Conservation (phyloP, 768 basidiomycete species). For the Suillus hirtellus region DNA sequence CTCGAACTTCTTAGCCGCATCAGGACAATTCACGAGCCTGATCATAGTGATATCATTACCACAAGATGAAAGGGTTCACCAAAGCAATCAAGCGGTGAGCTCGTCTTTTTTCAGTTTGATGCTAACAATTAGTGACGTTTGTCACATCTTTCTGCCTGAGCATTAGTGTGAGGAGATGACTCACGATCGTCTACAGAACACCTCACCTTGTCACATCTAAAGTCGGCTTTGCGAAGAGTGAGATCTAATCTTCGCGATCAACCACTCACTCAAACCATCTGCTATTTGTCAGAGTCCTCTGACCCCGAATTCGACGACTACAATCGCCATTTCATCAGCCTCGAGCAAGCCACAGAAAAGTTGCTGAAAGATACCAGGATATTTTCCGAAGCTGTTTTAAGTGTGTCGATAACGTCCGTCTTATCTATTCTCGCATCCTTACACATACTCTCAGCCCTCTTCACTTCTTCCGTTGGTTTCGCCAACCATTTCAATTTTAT, state of each 20-base stretch:
- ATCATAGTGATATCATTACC: neutral
- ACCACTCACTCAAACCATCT: slow-evolving; percentile 7
- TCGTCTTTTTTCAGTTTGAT: neutral
- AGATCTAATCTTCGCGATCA: neutral
- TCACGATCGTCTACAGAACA: slow-evolving; percentile 51
- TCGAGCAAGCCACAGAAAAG: slow-evolving; percentile 86
- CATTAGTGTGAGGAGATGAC: slow-evolving; percentile 2
- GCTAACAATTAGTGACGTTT: neutral
- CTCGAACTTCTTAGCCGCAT: neutral
- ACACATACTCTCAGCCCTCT: slow-evolving; percentile 47
- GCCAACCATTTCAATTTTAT: slow-evolving; percentile 62
- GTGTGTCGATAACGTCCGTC: slow-evolving; percentile 36
- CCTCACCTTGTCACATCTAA: slow-evolving; percentile 87
- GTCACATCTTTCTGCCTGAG: slow-evolving; percentile 1
- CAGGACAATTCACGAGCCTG: neutral
- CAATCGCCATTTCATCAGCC: slow-evolving; percentile 67
- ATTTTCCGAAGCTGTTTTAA: slow-evolving; percentile 79
- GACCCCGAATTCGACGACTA: slow-evolving; percentile 93
- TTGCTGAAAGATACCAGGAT: slow-evolving; percentile 88
- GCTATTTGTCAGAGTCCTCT: slow-evolving; percentile 57
- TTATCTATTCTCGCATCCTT: slow-evolving; percentile 4
- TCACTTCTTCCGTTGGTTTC: slow-evolving; percentile 64
- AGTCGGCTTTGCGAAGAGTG: slow-evolving; percentile 93
- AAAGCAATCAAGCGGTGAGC: slow-evolving; percentile 76
- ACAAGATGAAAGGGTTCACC: slow-evolving; percentile 78